These are phyloP conservation scores for Euphorbia tirucalli DNA, from an alignment of 345 rosid species.

Conservation along the genomic window DNA sequence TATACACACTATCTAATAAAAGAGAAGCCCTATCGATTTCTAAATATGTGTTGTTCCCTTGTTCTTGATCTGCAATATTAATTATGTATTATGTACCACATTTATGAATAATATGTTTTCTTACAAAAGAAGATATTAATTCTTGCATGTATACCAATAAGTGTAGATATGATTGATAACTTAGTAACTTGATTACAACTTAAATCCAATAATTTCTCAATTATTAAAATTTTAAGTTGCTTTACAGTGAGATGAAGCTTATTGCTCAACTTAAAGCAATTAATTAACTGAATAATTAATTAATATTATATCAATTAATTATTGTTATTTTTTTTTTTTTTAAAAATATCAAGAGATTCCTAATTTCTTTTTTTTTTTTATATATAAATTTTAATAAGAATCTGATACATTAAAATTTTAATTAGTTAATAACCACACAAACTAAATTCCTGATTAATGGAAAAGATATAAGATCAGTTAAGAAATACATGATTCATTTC, in stretches of 20 bases:
- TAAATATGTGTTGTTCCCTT: too few relatives aligned
- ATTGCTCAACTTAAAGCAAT: not conserved
- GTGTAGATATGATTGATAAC: not conserved
- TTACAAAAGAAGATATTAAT: not conserved
- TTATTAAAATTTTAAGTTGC: not conserved
- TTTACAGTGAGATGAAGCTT: not conserved
- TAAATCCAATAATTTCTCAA: not conserved
- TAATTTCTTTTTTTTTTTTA: too few relatives aligned
- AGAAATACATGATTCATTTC: too few relatives aligned
- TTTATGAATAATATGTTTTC: not conserved
- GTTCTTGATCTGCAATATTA: too few relatives aligned
- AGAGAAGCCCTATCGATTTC: too few relatives aligned
- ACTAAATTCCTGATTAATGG: too few relatives aligned
- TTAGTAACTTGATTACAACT: not conserved
- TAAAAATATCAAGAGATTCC: not conserved
- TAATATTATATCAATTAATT: too few relatives aligned
- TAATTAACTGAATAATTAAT: not conserved
- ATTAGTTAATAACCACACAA: too few relatives aligned
- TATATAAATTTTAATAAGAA: too few relatives aligned
- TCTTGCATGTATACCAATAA: not conserved
- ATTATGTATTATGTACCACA: not conserved
- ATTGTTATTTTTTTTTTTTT: not conserved
- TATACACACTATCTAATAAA: too few relatives aligned
- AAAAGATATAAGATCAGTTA: too few relatives aligned
- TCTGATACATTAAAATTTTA: too few relatives aligned